Evolutionary conservation across 129 eudicot genomes (phyloP), one percentile per base, ranked within the genome.

Genomic region (Helianthus tuberosus): DNA sequence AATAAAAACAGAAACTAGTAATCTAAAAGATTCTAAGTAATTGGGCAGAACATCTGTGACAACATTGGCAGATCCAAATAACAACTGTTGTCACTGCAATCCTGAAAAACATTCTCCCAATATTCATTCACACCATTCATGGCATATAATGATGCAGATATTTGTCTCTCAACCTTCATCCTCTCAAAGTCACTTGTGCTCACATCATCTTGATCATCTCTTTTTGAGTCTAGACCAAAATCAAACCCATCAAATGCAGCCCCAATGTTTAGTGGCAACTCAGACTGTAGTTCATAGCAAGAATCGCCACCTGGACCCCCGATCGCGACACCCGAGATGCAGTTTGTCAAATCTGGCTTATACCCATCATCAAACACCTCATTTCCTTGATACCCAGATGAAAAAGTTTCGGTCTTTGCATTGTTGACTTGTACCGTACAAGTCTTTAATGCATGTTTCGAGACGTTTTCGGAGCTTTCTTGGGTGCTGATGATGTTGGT

Each of bases 131-230:
- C 90, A 4, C 97, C 95, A 66, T 88, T 88, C 85, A 91, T 86
- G 5, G 97, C 91, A 20, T 91, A 91, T 1, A 91, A 76, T n/a
- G 95, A 91, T 64, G 91, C 92, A 13, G 97, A 91, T 73, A 88
- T 91, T 69, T 91, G 97, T 71, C 97, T 82, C 62, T 91, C 97
- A 11, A 86, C 91, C 68, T 86, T 91, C 88, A 91, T 82, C 60
- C 85, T 79, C 66, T 91, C 97, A 62, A 88, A 91, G 74, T 91
- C 91, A 20, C 63, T 76, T 3, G 75, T 76, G 80, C 73, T 43
- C 15, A 38, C 59, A 25, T 77, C 52, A 23, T 59, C 54, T 16
- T 76, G n/a, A 76, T 69, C 65, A 54, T 29, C 68, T 55, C 43
- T 73, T 59, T 72, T 72, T 3, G 73, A 7, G 17, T 64, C 53